phyloP scores from a whole-genome alignment of 257 asterid genomes.

The Penstemon davidsonii region DNA sequence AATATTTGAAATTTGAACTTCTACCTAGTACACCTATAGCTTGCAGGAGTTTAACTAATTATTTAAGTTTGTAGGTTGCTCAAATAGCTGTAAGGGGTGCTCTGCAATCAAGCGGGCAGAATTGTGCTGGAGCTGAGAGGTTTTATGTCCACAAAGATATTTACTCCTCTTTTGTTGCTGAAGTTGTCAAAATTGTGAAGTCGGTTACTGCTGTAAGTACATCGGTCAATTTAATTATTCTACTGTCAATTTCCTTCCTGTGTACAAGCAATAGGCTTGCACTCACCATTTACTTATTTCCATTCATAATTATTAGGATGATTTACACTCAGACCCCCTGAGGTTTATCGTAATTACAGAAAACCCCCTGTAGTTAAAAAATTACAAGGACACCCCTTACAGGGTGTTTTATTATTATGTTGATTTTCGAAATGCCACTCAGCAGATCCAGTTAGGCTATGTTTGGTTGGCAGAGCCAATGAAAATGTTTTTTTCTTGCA shows the following conservation, averaged over 20 bases:
- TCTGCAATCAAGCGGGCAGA: constrained; percentile 95
- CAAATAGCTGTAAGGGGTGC: constrained; percentile 98
- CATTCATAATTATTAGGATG: constrained; percentile 1
- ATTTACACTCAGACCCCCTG: too few species aligned
- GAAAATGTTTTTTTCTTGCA: too few species aligned
- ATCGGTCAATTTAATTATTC: background rate
- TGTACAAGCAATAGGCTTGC: background rate
- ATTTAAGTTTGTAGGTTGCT: constrained; percentile 64
- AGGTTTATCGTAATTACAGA: too few species aligned
- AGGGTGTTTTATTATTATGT: background rate
- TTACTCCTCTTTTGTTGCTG: constrained; percentile 81
- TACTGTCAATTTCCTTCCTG: constrained; percentile 3
- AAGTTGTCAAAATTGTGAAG: constrained; percentile 84
- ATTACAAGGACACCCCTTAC: too few species aligned
- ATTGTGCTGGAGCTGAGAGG: constrained; percentile 99
- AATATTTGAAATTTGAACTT: constrained; percentile 16
- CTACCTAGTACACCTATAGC: background rate
- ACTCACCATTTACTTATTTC: background rate
- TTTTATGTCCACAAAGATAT: constrained; percentile 89
- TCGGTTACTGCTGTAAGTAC: constrained; percentile 89
- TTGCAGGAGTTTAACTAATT: constrained; percentile 22
- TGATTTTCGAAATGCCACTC: background rate
- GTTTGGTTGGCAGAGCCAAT: too few species aligned
- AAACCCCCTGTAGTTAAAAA: too few species aligned
- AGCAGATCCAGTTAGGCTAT: background rate